A percentile compares a stretch with the other conserved stretches of the same genome.
Evolutionary conservation across 495 filamentous ascomycete species (phyloP).

Genomic region (Polyplosphaeria fusca): DNA sequence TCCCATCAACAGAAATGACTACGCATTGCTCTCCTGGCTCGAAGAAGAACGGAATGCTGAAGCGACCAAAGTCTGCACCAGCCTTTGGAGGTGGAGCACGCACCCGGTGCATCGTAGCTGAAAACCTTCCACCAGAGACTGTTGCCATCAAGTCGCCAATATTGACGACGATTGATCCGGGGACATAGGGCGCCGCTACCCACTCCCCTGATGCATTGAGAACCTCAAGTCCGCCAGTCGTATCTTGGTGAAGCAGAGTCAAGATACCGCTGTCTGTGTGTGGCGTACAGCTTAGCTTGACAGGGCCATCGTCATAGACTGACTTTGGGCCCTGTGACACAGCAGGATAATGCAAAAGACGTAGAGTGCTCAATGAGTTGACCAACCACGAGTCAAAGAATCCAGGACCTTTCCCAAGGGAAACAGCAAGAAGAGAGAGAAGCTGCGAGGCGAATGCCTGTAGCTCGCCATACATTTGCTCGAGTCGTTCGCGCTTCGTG

Average conservation of each 20-base stretch:
- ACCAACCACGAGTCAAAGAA: slow-evolving; percentile 45
- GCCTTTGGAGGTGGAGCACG: slow-evolving; percentile 14
- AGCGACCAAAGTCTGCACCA: slow-evolving; percentile 36
- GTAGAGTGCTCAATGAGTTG: slow-evolving; percentile 46
- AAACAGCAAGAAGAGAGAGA: slow-evolving; percentile 45
- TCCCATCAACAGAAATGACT: slow-evolving; percentile 41
- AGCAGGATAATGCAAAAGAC: slow-evolving; percentile 44
- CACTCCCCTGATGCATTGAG: slow-evolving; percentile 44
- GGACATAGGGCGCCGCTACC: slow-evolving; percentile 47
- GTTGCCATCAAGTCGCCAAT: slow-evolving; percentile 47
- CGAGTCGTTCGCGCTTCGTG: slow-evolving; percentile 29
- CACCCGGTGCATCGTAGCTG: slow-evolving; percentile 51
- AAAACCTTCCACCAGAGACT: slow-evolving; percentile 49
- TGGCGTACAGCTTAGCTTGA: slow-evolving; percentile 46
- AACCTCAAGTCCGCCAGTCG: slow-evolving; percentile 45
- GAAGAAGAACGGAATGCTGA: slow-evolving; percentile 52
- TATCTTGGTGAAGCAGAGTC: slow-evolving; percentile 48
- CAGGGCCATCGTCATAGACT: neutral
- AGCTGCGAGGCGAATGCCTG: slow-evolving; percentile 44
- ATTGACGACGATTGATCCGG: slow-evolving; percentile 49
- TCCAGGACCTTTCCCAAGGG: slow-evolving; percentile 41
- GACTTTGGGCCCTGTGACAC: slow-evolving; percentile 28
- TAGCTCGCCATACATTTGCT: slow-evolving; percentile 45
- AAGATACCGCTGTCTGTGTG: slow-evolving; percentile 49
- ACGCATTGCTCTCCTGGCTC: slow-evolving; percentile 48